These are phyloP conservation scores for Panus rudis DNA, from an alignment of 768 basidiomycete genomes.

Conservation along the genomic window DNA sequence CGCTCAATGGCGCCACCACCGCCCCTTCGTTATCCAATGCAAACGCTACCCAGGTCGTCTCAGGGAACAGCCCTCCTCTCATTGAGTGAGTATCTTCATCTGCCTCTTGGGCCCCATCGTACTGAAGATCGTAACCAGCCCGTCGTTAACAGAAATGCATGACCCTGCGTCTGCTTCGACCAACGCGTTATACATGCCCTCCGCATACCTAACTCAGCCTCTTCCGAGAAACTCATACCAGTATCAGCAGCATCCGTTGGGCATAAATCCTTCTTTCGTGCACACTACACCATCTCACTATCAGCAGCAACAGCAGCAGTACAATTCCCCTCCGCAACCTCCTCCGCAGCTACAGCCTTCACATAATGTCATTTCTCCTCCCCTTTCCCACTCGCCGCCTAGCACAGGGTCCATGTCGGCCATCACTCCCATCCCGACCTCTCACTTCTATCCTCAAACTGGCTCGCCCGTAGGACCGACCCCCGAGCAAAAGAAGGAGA, in stretches of 20 bases:
- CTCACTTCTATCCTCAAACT: slow-evolving; percentile 26
- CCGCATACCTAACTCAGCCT: no score
- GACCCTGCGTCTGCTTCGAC: no score
- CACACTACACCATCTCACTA: slow-evolving; percentile 22
- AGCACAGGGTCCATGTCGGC: slow-evolving; percentile 23
- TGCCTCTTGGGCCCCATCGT: background rate
- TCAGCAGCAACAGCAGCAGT: slow-evolving; percentile 27
- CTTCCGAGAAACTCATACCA: no score
- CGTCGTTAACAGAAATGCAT: slow-evolving; percentile 46
- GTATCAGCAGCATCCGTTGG: slow-evolving; percentile 32
- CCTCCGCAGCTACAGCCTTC: slow-evolving; percentile 23
- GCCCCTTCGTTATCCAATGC: slow-evolving; percentile 29
- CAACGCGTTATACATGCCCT: no score
- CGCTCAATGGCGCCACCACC: slow-evolving; percentile 67
- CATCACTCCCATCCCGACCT: slow-evolving; percentile 23
- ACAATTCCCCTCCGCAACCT: slow-evolving; percentile 13
- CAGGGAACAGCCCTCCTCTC: no score
- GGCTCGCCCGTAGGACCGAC: slow-evolving; percentile 25
- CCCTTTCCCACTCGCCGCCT: slow-evolving; percentile 57
- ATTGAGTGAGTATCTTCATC: slow-evolving; percentile 53
- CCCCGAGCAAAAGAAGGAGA: slow-evolving; percentile 48
- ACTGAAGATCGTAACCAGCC: slow-evolving; percentile 30
- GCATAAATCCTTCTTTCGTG: slow-evolving; percentile 31
- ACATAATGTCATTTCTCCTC: slow-evolving; percentile 67
- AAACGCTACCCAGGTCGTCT: no score